Evolutionary conservation across 2,329 filamentous ascomycete species (phyloP).

Genomic region (Fusarium coffeatum): DNA sequence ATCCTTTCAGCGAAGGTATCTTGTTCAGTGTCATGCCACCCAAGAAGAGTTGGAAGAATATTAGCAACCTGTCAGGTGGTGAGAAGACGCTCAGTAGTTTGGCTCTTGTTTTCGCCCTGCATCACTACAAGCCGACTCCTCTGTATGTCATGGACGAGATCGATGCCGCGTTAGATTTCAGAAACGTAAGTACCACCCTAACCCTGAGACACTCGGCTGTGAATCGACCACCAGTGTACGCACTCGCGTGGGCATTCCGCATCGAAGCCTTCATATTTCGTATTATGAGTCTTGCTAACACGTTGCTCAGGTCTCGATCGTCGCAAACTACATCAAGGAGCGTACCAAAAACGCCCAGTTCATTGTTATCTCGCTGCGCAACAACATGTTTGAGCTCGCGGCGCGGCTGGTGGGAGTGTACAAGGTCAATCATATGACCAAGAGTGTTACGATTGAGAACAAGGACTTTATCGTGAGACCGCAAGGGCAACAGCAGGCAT

Average conservation of each 20-base stretch:
- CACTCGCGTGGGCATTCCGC: slow-evolving; percentile 31
- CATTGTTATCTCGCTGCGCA: slow-evolving; percentile 95
- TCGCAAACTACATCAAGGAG: slow-evolving; percentile 99
- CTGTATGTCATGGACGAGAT: slow-evolving; percentile 99
- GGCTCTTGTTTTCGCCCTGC: slow-evolving; percentile 95
- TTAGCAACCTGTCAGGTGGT: slow-evolving; percentile 92
- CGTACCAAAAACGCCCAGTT: slow-evolving; percentile 99
- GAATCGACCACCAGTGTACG: slow-evolving; percentile 18
- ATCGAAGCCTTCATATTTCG: slow-evolving; percentile 17
- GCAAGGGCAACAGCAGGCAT: slow-evolving; percentile 50
- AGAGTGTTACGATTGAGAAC: slow-evolving; percentile 91
- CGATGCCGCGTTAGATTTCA: slow-evolving; percentile 95
- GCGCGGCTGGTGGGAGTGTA: slow-evolving; percentile 95
- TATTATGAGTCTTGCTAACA: slow-evolving; percentile 34
- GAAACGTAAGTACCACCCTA: slow-evolving; percentile 77
- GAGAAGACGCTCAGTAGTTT: slow-evolving; percentile 96
- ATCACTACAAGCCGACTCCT: slow-evolving; percentile 97
- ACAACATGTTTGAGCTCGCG: slow-evolving; percentile 99
- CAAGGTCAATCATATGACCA: slow-evolving; percentile 99
- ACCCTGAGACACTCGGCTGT: slow-evolving; percentile 44
- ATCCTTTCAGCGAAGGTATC: slow-evolving; percentile 97
- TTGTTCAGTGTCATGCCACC: slow-evolving; percentile 98
- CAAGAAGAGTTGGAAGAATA: slow-evolving; percentile 99
- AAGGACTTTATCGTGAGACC: slow-evolving; percentile 73
- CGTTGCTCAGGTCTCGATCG: slow-evolving; percentile 82